phyloP scores from a whole-genome alignment of 257 asterid species.

The Nicotiana knightiana region DNA sequence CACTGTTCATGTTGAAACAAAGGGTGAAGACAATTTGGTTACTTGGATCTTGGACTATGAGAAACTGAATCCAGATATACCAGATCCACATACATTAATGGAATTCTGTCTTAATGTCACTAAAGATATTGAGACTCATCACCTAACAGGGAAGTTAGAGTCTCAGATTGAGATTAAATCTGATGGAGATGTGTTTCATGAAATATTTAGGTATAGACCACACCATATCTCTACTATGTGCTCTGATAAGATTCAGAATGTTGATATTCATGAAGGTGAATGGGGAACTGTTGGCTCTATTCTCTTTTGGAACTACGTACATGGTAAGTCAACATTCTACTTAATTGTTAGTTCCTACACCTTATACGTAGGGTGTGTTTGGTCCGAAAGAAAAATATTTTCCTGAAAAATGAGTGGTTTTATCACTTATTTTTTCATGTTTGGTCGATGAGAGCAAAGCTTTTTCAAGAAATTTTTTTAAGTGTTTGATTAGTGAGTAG shows the following conservation, averaged over 20 bases:
- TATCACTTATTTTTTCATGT: too few relatives aligned
- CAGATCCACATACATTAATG: constrained; percentile 10
- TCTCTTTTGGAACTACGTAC: background rate
- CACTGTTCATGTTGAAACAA: constrained; percentile 17
- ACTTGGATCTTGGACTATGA: constrained; percentile 21
- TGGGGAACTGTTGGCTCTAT: constrained; percentile 16
- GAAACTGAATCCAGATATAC: background rate
- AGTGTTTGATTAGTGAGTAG: too few relatives aligned
- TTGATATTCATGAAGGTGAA: constrained; percentile 10
- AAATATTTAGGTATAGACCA: constrained; percentile 4
- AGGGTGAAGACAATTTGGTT: constrained; percentile 6
- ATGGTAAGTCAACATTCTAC: background rate
- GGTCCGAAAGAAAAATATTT: too few relatives aligned
- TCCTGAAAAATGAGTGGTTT: too few relatives aligned
- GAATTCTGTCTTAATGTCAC: background rate
- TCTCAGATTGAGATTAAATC: background rate
- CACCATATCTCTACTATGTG: background rate
- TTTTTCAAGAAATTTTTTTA: too few relatives aligned
- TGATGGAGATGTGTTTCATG: constrained; percentile 9
- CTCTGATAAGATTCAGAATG: background rate
- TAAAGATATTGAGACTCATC: constrained; percentile 21
- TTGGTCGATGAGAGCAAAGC: too few relatives aligned
- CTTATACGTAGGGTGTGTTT: too few relatives aligned
- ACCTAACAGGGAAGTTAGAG: background rate
- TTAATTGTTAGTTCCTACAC: too few relatives aligned